A percentile compares a stretch with the other conserved stretches of the same genome.
These are phyloP conservation scores for Leucogyrophana mollusca DNA, from an alignment of 768 basidiomycete species.

Conservation along the genomic window DNA sequence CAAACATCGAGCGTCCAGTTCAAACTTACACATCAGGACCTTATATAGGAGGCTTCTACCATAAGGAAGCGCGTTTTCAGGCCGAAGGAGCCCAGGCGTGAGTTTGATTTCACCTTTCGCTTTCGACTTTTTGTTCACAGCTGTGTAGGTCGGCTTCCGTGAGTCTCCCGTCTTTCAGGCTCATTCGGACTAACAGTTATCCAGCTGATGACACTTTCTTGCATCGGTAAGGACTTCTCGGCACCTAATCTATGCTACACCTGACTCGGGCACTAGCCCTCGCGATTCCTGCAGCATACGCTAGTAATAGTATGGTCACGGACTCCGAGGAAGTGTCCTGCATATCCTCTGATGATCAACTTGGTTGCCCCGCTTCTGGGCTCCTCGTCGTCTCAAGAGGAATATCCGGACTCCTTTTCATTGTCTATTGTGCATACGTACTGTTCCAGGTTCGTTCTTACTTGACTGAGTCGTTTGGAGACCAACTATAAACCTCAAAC, in stretches of 20 bases:
- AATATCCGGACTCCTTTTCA: constrained; percentile 71
- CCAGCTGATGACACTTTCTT: constrained; percentile 82
- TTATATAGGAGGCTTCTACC: constrained; percentile 59
- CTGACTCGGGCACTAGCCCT: constrained; percentile 48
- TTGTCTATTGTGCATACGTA: constrained; percentile 73
- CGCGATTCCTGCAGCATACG: constrained; percentile 89
- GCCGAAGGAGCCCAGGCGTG: constrained; percentile 86
- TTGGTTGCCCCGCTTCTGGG: constrained; percentile 35
- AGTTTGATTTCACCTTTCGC: constrained; percentile 27
- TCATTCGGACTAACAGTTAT: constrained; percentile 43
- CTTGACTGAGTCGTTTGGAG: background rate
- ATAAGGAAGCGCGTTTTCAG: constrained; percentile 70
- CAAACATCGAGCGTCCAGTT: background rate
- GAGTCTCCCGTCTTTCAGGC: constrained; percentile 12
- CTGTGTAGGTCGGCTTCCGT: constrained; percentile 36
- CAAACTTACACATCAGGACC: background rate
- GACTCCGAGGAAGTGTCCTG: background rate
- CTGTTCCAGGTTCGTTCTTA: constrained; percentile 62
- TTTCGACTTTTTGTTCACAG: background rate
- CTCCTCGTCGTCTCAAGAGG: constrained; percentile 77
- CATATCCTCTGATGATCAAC: constrained; percentile 5
- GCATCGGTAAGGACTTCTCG: constrained; percentile 61
- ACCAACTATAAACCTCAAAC: constrained; percentile 1
- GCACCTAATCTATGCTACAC: constrained; percentile 2
- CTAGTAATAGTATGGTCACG: constrained; percentile 37